Percentiles rank a stretch among this genome's conserved stretches.
Conservation (phyloP, 2,329 filamentous ascomycete genomes). For the Madurella fahalii region DNA sequence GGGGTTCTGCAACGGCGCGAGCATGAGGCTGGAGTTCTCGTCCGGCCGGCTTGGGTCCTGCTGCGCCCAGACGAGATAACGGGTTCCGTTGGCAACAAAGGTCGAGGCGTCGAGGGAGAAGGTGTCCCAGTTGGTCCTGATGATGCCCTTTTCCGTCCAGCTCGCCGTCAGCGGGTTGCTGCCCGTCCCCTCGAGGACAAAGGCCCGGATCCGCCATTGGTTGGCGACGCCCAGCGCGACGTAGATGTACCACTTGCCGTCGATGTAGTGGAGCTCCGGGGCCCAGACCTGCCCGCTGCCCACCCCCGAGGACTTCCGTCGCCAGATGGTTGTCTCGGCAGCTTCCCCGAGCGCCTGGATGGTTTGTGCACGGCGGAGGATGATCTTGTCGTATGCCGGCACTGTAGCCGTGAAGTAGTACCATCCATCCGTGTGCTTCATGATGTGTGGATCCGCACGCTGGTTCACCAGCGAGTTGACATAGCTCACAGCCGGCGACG, state of each 20-base stretch:
- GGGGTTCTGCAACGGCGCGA: conserved; percentile 28
- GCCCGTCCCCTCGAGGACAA: conserved; percentile 30
- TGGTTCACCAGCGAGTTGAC: conserved; percentile 29
- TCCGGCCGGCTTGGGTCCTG: conserved; percentile 23
- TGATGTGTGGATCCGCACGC: conserved; percentile 31
- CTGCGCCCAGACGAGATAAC: conserved; percentile 32
- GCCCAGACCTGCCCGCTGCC: conserved; percentile 48
- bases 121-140: conserved; percentile 30
- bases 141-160: conserved; percentile 29
- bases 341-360: conserved; percentile 18
- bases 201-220: conserved; percentile 26
- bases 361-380: conserved; percentile 18
- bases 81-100: conserved; percentile 28
- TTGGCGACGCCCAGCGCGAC: conserved; percentile 33
- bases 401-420: conserved; percentile 26
- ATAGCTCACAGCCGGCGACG: conserved; percentile 27
- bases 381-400: conserved; percentile 23
- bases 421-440: conserved; percentile 28
- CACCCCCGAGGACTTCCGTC: conserved; percentile 39
- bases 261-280: conserved; percentile 49
- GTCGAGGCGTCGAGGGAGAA: conserved; percentile 31
- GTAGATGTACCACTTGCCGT: conserved; percentile 52
- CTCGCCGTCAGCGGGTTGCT: conserved; percentile 27
- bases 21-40: conserved; percentile 26
- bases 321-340: conserved; percentile 30